phyloP scores from a whole-genome alignment of 2,329 filamentous ascomycete species.

The Neurospora sp. region DNA sequence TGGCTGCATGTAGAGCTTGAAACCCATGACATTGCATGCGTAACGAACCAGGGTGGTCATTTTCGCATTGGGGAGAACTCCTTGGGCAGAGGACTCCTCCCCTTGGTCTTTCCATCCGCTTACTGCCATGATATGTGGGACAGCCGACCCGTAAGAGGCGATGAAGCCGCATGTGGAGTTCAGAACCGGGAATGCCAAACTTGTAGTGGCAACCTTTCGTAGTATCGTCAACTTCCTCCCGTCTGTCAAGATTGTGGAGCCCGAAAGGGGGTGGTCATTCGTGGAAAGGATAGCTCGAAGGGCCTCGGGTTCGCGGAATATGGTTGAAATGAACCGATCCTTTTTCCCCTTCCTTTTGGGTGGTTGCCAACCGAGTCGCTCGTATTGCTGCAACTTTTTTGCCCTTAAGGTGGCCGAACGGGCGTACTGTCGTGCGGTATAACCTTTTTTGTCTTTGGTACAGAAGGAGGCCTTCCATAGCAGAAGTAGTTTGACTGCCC shows the following conservation, averaged over 20 bases:
- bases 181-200: not conserved
- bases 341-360: not conserved
- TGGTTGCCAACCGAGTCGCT: not conserved
- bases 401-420: not conserved
- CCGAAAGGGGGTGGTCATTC: not conserved
- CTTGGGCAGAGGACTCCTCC: not conserved
- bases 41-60: constrained; percentile 8
- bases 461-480: not conserved
- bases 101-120: constrained; percentile 10
- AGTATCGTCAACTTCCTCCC: not conserved
- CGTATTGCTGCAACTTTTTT: not conserved
- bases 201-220: not conserved
- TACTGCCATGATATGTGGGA: constrained; percentile 5
- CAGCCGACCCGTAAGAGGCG: not conserved
- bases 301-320: not conserved
- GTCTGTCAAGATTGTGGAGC: not conserved
- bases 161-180: constrained; percentile 10
- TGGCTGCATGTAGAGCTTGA: not conserved
- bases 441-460: not conserved
- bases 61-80: constrained; percentile 7
- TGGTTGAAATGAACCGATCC: not conserved
- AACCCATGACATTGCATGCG: not conserved
- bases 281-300: not conserved
- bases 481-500: not conserved
- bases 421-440: not conserved